phyloP scores from a whole-genome alignment of 2,329 filamentous ascomycete species.

The Beauveria australis region DNA sequence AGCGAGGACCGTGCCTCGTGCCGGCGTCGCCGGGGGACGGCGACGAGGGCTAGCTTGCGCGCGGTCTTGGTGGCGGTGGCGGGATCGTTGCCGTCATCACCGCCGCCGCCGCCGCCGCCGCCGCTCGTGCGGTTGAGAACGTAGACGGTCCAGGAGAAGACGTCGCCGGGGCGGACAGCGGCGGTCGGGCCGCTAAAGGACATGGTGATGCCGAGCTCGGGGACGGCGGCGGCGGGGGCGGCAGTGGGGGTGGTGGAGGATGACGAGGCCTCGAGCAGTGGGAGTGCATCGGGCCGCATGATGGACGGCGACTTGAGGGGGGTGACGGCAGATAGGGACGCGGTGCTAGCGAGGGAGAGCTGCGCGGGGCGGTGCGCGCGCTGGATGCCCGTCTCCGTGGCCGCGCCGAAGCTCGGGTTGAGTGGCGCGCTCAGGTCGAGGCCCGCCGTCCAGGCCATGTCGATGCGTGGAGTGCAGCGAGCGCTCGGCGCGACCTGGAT shows the following conservation, averaged over 20 bases:
- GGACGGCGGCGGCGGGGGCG: conserved; percentile 35
- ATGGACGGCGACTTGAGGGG: conserved; percentile 51
- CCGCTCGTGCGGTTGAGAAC: conserved; percentile 62
- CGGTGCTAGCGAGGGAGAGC: conserved; percentile 46
- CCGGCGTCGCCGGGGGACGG: conserved; percentile 56
- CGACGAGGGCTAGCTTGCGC: conserved; percentile 63
- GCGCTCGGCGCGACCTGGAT: conserved; percentile 45
- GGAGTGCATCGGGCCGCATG: conserved; percentile 51
- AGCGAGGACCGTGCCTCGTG: conserved; percentile 40
- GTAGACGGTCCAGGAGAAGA: conserved; percentile 66
- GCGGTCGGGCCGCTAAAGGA: conserved; percentile 57
- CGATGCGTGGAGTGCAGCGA: conserved; percentile 50
- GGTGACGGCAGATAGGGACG: conserved; percentile 39
- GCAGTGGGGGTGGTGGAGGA: conserved; percentile 16
- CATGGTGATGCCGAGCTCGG: conserved; percentile 64
- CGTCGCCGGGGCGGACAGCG: conserved; percentile 52
- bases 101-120: conserved; percentile 29
- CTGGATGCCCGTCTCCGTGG: conserved; percentile 46
- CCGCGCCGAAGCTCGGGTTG: conserved; percentile 53
- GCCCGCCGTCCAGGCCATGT: conserved; percentile 59
- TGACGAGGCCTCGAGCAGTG: conserved; percentile 45
- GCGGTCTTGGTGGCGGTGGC: conserved; percentile 30
- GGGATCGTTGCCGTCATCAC: conserved; percentile 15
- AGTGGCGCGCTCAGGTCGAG: conserved; percentile 62
- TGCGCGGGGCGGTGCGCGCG: conserved; percentile 55